Base-by-base conservation (phyloP, 1,284 basidiomycete genomes). In the Leccinum subrobustum region DNA sequence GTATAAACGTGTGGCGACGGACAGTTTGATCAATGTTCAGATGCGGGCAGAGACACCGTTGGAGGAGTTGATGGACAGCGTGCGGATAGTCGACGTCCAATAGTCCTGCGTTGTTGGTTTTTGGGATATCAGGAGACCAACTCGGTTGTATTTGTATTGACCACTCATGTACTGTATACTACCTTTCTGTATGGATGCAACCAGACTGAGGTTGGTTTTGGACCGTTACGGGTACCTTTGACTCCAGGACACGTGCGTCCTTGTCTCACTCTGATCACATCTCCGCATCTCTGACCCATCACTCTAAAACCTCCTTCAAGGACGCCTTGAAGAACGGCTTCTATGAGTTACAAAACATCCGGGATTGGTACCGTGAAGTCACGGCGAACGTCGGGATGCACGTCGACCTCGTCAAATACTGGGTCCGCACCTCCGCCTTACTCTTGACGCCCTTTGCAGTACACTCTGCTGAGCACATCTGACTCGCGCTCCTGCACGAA, bases 281-380 rank as follows among this genome's bases (percentile, higher is more conserved):
- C 6, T 60, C 51, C 33, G 35, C 23, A 25, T 52, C 23, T 47
- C 50, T 60, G 27, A 59, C 60, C n/a, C 23, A n/a, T 27, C 18
- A 37, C 20, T 44, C 60, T 64, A 96, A 94, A 31, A 93, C 91
- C 65, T 88, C 94, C 73, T 99, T 93, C 87, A 98, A 98, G 78
- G 95, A 96, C 64, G 95, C 95, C 3, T 78, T 98, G 67, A 98
- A 98, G 78, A 89, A 84, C 64, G 96, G 96, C 56, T 97, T 98
- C 79, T 99, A 96, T 81, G 95, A 98, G 73, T 85, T 97, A 66
- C 95, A 98, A 75, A 90, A 86, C 50, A 83, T 89, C 2, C 90
- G 97, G 56, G 96, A 99, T 75, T 95, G 95, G 89, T 99, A 99
- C 77, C 92, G 96, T 61, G 92, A 96, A 73, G 93, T 97, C 57